Evolutionary conservation across 768 basidiomycete genomes (phyloP), one percentile per base, ranked within the genome.

Genomic region (Leccinum arenicola): DNA sequence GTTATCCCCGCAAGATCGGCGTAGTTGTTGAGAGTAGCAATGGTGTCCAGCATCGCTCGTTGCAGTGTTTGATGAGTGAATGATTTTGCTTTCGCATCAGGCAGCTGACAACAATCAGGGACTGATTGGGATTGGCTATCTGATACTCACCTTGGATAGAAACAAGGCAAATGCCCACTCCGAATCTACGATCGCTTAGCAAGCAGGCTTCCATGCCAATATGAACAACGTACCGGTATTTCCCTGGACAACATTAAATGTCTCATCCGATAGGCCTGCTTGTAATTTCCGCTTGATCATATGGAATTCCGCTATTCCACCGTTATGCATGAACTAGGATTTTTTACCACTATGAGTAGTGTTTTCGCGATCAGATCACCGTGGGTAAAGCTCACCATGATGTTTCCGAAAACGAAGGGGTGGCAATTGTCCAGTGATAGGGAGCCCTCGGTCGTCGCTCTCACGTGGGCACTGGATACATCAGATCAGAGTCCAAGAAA

Each of bases 131-230:
- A 25, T 50, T 50, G 14, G 49, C 38, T 25, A 23, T 6, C 40
- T 43, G 3, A 12, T 59, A 40, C 55, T 62, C 61, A 85, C 92
- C 77, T 88, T 91, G 3, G 95, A 92, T 31, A 98, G 74, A 72
- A 95, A 91, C 53, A 96, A 75, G 8, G 92, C 95, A 70, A 98
- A 99, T 6, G 93, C 89, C 95, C 95, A 98, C 78, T 99, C 95
- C 4, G 93, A 95, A 74, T 99, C 96, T 89, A 50, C 27, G 53
- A 43, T 53, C 50, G 14, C 50, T 56, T 48, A 48, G 55, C 27
- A 50, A 35, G 23, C 15, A 47, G 19, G 17, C 33, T 50, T 31
- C 45, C 17, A 15, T 33, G 7, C 15, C 9, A 43, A 19, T 19
- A 3, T 45, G 19, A 54, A 35, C 31, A 33, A 64, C 78, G 55